Evolutionary conservation across 2,329 filamentous ascomycete genomes (phyloP).

Genomic region (Escovopsis weberi): DNA sequence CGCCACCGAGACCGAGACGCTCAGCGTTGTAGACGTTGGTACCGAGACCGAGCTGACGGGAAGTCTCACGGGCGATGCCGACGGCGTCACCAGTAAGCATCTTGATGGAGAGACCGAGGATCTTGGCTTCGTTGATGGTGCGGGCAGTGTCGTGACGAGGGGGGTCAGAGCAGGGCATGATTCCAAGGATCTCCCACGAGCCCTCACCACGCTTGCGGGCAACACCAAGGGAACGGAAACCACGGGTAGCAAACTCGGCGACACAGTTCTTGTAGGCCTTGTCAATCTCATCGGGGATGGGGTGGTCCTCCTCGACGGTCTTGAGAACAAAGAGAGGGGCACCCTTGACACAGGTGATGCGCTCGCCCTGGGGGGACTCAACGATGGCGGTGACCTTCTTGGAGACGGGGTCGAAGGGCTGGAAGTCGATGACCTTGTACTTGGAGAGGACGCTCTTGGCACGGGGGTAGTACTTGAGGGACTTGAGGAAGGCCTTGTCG

Average conservation of each 20-base stretch:
- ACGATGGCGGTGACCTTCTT: conserved; percentile 84
- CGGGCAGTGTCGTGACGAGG: conserved; percentile 82
- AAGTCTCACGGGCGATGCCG: conserved; percentile 84
- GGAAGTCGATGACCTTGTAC: conserved; percentile 75
- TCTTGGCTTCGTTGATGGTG: conserved; percentile 82
- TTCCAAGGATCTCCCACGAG: conserved; percentile 82
- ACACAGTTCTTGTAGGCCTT: conserved; percentile 86
- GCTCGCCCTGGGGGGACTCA: conserved; percentile 68
- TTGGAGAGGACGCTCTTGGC: conserved; percentile 69
- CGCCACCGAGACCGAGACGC: conserved; percentile 76
- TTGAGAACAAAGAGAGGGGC: conserved; percentile 77
- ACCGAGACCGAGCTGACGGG: conserved; percentile 77
- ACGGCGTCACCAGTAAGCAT: conserved; percentile 94
- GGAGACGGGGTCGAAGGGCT: conserved; percentile 82
- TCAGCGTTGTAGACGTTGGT: conserved; percentile 93
- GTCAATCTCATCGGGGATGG: conserved; percentile 62
- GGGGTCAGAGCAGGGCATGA: conserved; percentile 88
- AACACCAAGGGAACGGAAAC: conserved; percentile 88
- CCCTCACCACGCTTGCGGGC: conserved; percentile 71
- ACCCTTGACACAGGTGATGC: conserved; percentile 81
- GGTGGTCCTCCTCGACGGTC: conserved; percentile 74
- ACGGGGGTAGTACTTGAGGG: conserved; percentile 65
- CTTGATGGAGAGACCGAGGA: conserved; percentile 79
- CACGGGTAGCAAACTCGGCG: conserved; percentile 79
- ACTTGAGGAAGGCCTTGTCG: conserved; percentile 87